phyloP scores from a whole-genome alignment of 2,329 filamentous ascomycete genomes.

The Aspergillus quadrilineatus region DNA sequence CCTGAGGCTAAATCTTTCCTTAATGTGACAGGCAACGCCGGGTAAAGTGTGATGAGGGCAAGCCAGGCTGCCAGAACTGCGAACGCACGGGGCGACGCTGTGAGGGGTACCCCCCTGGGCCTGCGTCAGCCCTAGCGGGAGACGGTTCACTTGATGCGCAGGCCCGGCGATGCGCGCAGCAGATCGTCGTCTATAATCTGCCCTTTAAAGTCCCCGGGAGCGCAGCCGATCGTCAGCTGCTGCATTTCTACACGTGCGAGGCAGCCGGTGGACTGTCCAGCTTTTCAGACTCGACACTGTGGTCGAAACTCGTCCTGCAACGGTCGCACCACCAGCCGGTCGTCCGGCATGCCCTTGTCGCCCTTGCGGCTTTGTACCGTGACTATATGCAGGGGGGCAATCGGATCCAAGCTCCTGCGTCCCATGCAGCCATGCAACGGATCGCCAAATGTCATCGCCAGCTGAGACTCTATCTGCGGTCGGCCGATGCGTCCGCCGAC shows the following conservation, averaged over 20 bases:
- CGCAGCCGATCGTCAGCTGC: constrained; percentile 23
- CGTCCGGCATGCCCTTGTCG: constrained; percentile 23
- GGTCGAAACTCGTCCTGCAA: constrained; percentile 22
- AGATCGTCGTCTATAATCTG: constrained; percentile 19
- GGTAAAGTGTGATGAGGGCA: constrained; percentile 7
- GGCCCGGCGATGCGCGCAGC: background rate
- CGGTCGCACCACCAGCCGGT: constrained; percentile 24
- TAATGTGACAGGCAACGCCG: constrained; percentile 1
- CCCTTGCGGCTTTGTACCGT: constrained; percentile 22
- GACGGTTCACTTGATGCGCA: background rate
- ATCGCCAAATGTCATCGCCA: constrained; percentile 28
- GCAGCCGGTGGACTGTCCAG: constrained; percentile 18
- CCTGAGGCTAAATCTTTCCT: no score
- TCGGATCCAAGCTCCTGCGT: background rate
- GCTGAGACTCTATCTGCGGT: constrained; percentile 21
- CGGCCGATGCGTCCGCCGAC: constrained; percentile 19
- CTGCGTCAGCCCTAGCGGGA: no score
- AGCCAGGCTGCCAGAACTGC: constrained; percentile 2
- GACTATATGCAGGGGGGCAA: constrained; percentile 9
- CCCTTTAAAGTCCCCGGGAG: constrained; percentile 27
- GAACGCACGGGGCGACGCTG: background rate
- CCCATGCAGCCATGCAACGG: constrained; percentile 4
- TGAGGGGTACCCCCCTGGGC: constrained; percentile 1
- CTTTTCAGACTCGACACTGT: constrained; percentile 23
- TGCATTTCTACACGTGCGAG: constrained; percentile 26